Evolutionary conservation across 768 basidiomycete species (phyloP).

Genomic region (Hypholoma fasciculare): DNA sequence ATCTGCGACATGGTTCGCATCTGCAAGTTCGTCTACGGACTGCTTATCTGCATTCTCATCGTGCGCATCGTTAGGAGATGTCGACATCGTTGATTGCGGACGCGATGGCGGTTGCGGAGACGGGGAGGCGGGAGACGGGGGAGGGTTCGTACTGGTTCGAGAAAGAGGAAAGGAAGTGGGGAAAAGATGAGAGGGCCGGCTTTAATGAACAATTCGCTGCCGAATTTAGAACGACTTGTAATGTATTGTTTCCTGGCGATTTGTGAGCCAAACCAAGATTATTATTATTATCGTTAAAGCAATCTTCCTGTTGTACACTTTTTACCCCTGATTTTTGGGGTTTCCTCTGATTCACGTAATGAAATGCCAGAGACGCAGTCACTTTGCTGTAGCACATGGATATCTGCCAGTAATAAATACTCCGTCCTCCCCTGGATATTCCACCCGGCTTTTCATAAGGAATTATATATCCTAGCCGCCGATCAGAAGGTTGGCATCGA

Average conservation of each 20-base stretch:
- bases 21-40: slow-evolving; percentile 60
- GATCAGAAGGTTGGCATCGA: slow-evolving; percentile 27
- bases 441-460: slow-evolving; percentile 21
- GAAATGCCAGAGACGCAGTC: slow-evolving; percentile 24
- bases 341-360: slow-evolving; percentile 59
- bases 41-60: slow-evolving; percentile 56
- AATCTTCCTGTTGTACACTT: slow-evolving; percentile 50
- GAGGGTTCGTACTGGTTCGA: slow-evolving; percentile 35
- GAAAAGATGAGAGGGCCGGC: slow-evolving; percentile 60
- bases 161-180: slow-evolving; percentile 56
- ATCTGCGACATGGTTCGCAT: slow-evolving; percentile 35
- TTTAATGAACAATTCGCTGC: slow-evolving; percentile 78
- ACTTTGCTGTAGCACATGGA: slow-evolving; percentile 29
- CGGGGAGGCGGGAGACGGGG: slow-evolving; percentile 24
- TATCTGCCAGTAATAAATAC: not conserved
- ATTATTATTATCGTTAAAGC: slow-evolving; percentile 57
- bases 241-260: slow-evolving; percentile 71
- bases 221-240: slow-evolving; percentile 66
- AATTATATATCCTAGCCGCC: slow-evolving; percentile 30
- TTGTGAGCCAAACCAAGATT: slow-evolving; percentile 52
- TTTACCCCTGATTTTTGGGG: slow-evolving; percentile 61
- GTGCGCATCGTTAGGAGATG: slow-evolving; percentile 52
- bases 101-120: slow-evolving; percentile 24
- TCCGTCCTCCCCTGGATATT: slow-evolving; percentile 22
- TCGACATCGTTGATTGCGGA: slow-evolving; percentile 50